Percentiles rank a stretch among this genome's conserved stretches.
These are phyloP conservation scores for Colletotrichum sp. DNA, from an alignment of 2,329 filamentous ascomycete genomes.

Conservation along the genomic window DNA sequence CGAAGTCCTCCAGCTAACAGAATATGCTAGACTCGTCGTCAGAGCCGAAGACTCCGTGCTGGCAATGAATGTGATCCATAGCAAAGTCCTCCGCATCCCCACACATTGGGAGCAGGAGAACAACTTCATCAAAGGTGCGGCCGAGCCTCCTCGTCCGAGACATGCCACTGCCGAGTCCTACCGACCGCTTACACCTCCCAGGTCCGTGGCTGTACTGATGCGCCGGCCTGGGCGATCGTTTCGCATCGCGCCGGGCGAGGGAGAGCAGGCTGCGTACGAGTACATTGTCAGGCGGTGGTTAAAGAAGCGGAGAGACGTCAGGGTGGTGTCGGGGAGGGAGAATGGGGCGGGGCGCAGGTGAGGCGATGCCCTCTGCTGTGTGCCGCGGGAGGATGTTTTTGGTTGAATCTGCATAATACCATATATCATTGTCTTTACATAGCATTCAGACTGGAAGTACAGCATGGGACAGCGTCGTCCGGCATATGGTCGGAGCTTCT, in stretches of 20 bases:
- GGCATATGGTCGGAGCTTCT: not conserved
- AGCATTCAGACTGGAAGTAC: not conserved
- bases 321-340: not conserved
- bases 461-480: not conserved
- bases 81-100: constrained; percentile 53
- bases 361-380: not conserved
- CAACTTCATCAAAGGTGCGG: constrained; percentile 20
- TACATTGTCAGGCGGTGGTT: not conserved
- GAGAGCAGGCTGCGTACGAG: not conserved
- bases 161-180: not conserved
- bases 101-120: constrained; percentile 16
- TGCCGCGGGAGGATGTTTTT: not conserved
- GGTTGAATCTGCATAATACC: not conserved
- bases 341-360: not conserved
- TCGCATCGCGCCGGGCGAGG: not conserved
- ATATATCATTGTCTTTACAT: not conserved
- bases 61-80: constrained; percentile 95
- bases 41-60: constrained; percentile 87
- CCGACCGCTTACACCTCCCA: constrained; percentile 11
- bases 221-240: not conserved
- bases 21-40: constrained; percentile 67
- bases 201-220: constrained; percentile 20
- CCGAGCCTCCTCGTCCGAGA: not conserved
- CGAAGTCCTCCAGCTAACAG: not conserved
- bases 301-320: not conserved